Percentiles rank a stretch among this genome's conserved stretches.
Conservation (phyloP, 768 basidiomycete genomes). For the Lentinula boryana region DNA sequence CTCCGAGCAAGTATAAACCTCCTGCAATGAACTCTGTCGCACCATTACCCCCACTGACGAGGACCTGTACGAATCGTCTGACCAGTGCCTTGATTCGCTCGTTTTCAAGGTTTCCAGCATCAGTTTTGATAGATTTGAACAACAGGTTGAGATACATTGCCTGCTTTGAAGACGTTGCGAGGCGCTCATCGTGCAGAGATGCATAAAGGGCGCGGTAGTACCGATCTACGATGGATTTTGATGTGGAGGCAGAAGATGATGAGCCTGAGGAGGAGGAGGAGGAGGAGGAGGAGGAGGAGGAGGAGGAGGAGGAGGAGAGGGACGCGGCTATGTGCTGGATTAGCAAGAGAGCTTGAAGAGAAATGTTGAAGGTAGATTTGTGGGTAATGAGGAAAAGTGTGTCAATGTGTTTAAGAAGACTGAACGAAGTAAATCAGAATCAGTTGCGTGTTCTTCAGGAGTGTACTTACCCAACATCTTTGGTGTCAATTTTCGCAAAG, state of each 20-base stretch:
- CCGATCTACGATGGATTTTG: conserved; percentile 51
- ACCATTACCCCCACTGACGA: conserved; percentile 63
- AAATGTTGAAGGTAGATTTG: conserved; percentile 94
- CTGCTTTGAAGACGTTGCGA: conserved; percentile 83
- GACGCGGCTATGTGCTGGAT: conserved; percentile 77
- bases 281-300: conserved; percentile 30
- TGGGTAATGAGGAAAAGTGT: conserved; percentile 94
- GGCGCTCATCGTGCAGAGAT: conserved; percentile 79
- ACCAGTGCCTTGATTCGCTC: conserved; percentile 77
- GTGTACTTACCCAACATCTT: conserved; percentile 50
- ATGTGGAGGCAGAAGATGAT: conserved; percentile 31
- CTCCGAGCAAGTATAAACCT: conserved; percentile 79
- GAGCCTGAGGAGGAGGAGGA: conserved; percentile 30
- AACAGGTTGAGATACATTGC: conserved; percentile 95
- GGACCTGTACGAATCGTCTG: conserved; percentile 75
- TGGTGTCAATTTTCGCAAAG: conserved; percentile 77
- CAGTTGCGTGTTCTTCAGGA: too few relatives aligned
- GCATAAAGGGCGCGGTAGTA: conserved; percentile 85
- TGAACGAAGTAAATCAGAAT: conserved; percentile 19
- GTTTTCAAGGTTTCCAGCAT: conserved; percentile 39
- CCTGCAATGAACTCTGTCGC: conserved; percentile 87
- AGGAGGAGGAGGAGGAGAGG: conserved; percentile 33
- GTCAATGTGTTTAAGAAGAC: conserved; percentile 82
- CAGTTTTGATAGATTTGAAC: conserved; percentile 82
- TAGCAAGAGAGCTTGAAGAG: conserved; percentile 84